Percentiles rank a stretch among this genome's conserved stretches.
phyloP scores from a whole-genome alignment of 768 basidiomycete species.

The Termitomyces sp. region DNA sequence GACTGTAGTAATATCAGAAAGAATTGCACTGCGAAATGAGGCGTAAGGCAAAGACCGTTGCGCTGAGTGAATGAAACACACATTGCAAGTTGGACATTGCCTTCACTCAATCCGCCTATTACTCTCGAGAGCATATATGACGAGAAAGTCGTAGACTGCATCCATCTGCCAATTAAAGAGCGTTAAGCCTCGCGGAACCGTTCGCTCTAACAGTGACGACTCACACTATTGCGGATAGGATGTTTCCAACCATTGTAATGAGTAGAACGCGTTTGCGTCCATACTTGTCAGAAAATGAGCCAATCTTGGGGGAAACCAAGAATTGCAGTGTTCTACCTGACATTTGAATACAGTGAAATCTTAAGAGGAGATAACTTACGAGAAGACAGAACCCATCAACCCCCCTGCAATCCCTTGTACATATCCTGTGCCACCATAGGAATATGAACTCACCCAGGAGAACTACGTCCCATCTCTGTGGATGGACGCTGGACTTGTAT shows the following conservation, averaged over 20 bases:
- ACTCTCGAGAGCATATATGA: conserved; percentile 87
- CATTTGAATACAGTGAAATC: conserved; percentile 24
- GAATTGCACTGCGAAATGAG: conserved; percentile 62
- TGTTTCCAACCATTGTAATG: conserved; percentile 88
- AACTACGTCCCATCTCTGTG: conserved; percentile 89
- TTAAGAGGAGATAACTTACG: conserved; percentile 45
- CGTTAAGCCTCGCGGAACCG: not conserved
- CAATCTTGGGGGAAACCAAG: conserved; percentile 77
- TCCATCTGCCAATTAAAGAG: conserved; percentile 54
- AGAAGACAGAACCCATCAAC: conserved; percentile 90
- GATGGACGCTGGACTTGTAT: conserved; percentile 52
- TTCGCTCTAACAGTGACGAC: conserved; percentile 20
- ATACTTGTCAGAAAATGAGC: conserved; percentile 82
- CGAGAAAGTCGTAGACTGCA: conserved; percentile 85
- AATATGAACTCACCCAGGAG: conserved; percentile 58
- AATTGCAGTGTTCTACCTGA: conserved; percentile 71
- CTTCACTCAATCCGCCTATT: conserved; percentile 92
- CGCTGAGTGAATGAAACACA: conserved; percentile 32
- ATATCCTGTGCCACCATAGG: not conserved
- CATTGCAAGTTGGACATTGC: conserved; percentile 96
- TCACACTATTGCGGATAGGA: conserved; percentile 82
- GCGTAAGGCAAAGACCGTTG: not conserved
- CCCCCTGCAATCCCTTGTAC: conserved; percentile 46
- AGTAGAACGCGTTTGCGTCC: conserved; percentile 84
- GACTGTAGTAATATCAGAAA: conserved; percentile 85